Evolutionary conservation across 2,329 filamentous ascomycete species (phyloP).

Genomic region (Leptodontidium sp.): DNA sequence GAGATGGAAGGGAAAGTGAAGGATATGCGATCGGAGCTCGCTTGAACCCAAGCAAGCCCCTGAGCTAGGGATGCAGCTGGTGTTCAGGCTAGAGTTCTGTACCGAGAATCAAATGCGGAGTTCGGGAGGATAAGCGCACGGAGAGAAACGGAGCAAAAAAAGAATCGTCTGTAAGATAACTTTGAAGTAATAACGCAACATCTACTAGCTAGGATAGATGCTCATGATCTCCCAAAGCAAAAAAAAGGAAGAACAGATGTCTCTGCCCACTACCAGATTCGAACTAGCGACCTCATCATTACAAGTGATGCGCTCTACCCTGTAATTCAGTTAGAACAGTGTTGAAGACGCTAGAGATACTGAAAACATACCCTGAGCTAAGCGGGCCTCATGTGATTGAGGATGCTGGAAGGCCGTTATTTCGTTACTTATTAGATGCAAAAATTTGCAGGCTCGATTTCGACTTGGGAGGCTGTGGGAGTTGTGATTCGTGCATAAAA

Average conservation of each 20-base stretch:
- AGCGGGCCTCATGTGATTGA: slow-evolving; percentile 10
- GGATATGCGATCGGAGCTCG: neutral
- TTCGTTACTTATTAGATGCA: neutral
- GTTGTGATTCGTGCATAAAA: too few species aligned
- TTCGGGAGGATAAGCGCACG: neutral
- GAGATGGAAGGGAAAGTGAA: neutral
- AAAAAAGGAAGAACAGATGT: neutral
- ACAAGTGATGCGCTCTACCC: slow-evolving; percentile 20
- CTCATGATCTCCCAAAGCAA: neutral
- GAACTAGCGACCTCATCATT: slow-evolving; percentile 18
- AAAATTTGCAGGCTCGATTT: neutral
- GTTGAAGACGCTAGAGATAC: neutral
- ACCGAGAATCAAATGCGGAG: neutral
- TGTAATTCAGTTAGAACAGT: neutral
- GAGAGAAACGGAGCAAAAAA: neutral
- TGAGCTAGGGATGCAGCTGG: neutral
- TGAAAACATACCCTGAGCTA: slow-evolving; percentile 3
- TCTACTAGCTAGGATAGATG: neutral
- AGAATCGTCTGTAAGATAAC: neutral
- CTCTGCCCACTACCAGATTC: slow-evolving; percentile 12
- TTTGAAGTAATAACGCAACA: too few species aligned
- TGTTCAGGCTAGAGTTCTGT: neutral
- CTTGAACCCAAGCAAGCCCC: neutral
- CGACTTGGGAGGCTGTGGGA: too few species aligned
- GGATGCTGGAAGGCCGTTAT: neutral